Evolutionary conservation across 2,329 filamentous ascomycete species (phyloP), one percentile per base, ranked within the genome.

Genomic region (Allantophomopsis lycopodina): DNA sequence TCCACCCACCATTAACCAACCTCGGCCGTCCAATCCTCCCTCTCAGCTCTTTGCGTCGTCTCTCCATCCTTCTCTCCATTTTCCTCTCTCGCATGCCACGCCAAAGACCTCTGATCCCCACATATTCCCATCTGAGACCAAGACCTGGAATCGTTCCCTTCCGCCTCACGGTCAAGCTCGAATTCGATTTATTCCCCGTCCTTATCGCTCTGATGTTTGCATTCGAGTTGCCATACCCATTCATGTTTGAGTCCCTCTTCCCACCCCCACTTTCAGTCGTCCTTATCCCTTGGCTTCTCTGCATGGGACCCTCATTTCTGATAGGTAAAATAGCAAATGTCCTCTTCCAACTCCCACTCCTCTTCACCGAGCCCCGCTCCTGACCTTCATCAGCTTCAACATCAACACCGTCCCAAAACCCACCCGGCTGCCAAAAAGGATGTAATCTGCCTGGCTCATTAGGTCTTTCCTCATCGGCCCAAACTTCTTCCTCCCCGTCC

Each of bases 321-420:
- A 64, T 47, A 0, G 76, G 74, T 36, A 79, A 50, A 20, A 79
- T 75, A 11, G 74, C 66, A 59, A 79, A 77, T 0, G 74, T 79
- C 30, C 64, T 61, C 56, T 70, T 56, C 14, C 56, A 35, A 20
- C 48, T 53, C 12, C 78, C 52, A 42, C 64, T 71, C 40, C 65
- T 58, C 31, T 65, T 64, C 2, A 65, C 55, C 32, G 18, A 4
- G 6, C 20, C 12, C 6, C 28, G 7, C 23, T 12, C 23, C 23
- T 28, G 7, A 28, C 11, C 23, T 8, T 38, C 59, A 55, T 49
- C 65, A 10, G 62, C 58, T 21, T 59, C 52, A 7, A 60, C 60
- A 11, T 62, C 58, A 1, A 60, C 50, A 15, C 61, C 59, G 34
- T 61, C 55, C 40, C 55, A 58, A 38, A 58, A 60, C 47, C 66